These are phyloP conservation scores for Hibiscus tridactylites DNA, from an alignment of 345 rosid genomes.

Conservation along the genomic window DNA sequence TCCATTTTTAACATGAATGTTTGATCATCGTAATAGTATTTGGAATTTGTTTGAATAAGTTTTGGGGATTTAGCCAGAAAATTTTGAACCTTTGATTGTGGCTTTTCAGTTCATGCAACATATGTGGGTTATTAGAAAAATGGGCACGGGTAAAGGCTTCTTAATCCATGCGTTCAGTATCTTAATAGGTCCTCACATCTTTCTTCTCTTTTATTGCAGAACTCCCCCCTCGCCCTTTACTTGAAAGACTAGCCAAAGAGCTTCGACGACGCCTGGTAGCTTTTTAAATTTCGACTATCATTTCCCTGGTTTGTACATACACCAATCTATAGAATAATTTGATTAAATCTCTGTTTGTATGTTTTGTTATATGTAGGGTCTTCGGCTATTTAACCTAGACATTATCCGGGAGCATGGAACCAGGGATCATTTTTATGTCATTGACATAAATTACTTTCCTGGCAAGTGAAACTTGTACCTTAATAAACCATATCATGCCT, in stretches of 20 bases:
- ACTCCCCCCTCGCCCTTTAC: constrained; percentile 73
- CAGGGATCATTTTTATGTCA: constrained; percentile 58
- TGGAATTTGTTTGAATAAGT: neutral
- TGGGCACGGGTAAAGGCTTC: neutral
- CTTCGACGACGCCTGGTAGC: constrained; percentile 59
- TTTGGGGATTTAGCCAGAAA: neutral
- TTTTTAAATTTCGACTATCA: neutral
- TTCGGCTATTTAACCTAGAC: constrained; percentile 71
- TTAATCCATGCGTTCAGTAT: neutral
- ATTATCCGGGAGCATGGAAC: constrained; percentile 74
- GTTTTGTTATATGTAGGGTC: constrained; percentile 34
- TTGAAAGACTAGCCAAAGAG: constrained; percentile 72
- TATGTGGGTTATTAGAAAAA: neutral
- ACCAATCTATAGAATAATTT: neutral
- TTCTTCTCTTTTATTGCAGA: constrained; percentile 31
- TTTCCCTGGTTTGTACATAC: neutral
- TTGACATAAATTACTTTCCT: constrained; percentile 82
- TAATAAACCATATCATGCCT: neutral
- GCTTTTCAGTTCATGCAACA: neutral
- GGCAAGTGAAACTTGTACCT: constrained; percentile 28
- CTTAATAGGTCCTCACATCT: constrained; percentile 4
- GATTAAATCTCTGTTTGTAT: neutral
- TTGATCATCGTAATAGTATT: neutral
- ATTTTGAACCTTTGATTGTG: neutral
- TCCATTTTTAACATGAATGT: neutral